Conservation (phyloP, 495 filamentous ascomycete species). For the Aspergillus bridgeri region DNA sequence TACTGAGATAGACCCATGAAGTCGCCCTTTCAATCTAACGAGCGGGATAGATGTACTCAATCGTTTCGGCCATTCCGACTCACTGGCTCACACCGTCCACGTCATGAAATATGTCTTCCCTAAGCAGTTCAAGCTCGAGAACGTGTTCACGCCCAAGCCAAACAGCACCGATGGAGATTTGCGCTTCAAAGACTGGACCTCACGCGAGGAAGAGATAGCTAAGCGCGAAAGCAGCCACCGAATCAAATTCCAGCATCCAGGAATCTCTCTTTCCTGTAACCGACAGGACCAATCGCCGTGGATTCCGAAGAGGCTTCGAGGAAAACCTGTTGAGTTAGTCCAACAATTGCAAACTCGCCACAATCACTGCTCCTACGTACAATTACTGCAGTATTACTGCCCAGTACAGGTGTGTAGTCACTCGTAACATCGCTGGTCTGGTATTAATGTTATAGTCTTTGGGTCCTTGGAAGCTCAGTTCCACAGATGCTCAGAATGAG, state of each 20-base stretch:
- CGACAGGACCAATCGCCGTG: slow-evolving; percentile 22
- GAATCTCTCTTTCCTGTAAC: not conserved
- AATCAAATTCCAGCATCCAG: too few species aligned
- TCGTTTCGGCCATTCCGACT: slow-evolving; percentile 54
- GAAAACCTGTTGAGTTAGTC: slow-evolving; percentile 54
- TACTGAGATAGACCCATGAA: slow-evolving; percentile 8
- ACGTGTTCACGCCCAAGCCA: slow-evolving; percentile 74
- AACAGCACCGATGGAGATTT: slow-evolving; percentile 63
- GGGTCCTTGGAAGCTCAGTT: slow-evolving; percentile 29
- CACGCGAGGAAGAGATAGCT: slow-evolving; percentile 81
- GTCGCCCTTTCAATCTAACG: not conserved
- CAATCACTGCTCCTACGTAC: slow-evolving; percentile 68
- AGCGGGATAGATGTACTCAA: slow-evolving; percentile 72
- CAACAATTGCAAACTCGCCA: slow-evolving; percentile 67
- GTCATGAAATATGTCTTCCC: slow-evolving; percentile 94
- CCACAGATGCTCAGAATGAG: slow-evolving; percentile 15
- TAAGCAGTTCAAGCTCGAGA: slow-evolving; percentile 82
- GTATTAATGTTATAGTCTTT: slow-evolving; percentile 23
- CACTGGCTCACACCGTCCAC: slow-evolving; percentile 55
- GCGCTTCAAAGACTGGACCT: slow-evolving; percentile 74
- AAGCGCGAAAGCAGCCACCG: not conserved
- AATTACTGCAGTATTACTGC: slow-evolving; percentile 79
- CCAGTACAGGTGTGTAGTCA: slow-evolving; percentile 48
- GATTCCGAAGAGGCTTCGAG: slow-evolving; percentile 76
- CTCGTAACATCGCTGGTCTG: not conserved